Base-by-base conservation (phyloP, 2,329 filamentous ascomycete genomes). In the Didymella arachidicola region DNA sequence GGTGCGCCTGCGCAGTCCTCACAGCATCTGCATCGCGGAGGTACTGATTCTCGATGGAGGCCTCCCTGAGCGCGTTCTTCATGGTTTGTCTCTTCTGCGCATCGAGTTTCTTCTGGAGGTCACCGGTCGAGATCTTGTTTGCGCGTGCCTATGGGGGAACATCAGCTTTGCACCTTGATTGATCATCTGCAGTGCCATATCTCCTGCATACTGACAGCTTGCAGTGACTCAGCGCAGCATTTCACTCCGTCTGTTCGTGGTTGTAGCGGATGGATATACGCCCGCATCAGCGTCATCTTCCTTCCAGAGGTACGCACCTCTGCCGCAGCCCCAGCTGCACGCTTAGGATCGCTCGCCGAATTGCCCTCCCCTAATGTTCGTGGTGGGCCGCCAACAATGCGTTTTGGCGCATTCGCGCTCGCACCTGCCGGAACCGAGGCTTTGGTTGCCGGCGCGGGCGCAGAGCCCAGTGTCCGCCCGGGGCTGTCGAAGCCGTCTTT, bases 321-420 rank as follows among this genome's bases (percentile, higher is more conserved):
- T 60, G 93, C 93, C 51, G 93, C 93, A 64, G 87, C 85, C 0
- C 92, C 92, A 4, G 93, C 93, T 60, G 87, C 90, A 54, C 82
- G 83, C 58, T 89, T 84, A 32, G 92, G 89, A 73, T 93, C 88
- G 19, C 81, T 80, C 60, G 65, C 73, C 27, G 45, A 56, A 55
- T 64, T 66, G 22, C 60, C 44, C 30, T 84, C 84, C 19, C 90
- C 91, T 41, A 95, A 78, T 2, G 88, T 89, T 61, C 90, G 83
- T 8, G 82, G 85, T 58, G 79, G 66, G 67, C 72, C 67, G 65
- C 64, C 67, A 70, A 72, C 63, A 86, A 81, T 70, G 82, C 80
- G 57, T 81, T 71, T 71, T n/a, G 64, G 45, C 19, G 60, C 60
- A 61, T 59, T 54, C 27, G 69, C 43, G 41, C n/a, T 43, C 6